A percentile compares a stretch with the other conserved stretches of the same genome.
phyloP scores from a whole-genome alignment of 768 basidiomycete genomes.

The Boletus sp. region DNA sequence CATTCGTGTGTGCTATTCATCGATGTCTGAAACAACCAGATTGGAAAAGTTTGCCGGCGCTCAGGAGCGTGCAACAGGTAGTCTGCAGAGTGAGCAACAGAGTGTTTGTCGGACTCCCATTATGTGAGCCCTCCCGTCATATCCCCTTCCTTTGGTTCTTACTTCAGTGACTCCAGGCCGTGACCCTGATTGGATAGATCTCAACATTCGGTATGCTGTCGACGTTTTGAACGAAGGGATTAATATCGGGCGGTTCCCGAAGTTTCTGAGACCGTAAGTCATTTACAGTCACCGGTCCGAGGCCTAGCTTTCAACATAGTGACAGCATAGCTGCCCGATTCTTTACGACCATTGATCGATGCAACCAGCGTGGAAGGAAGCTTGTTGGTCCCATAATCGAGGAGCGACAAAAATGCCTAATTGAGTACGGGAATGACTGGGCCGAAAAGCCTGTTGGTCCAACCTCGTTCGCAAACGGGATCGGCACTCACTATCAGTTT shows the following conservation, averaged over 20 bases:
- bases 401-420: slow-evolving; percentile 22
- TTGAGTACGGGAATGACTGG: slow-evolving; percentile 26
- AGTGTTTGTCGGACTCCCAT: slow-evolving; percentile 46
- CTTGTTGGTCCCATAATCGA: slow-evolving; percentile 30
- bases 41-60: slow-evolving; percentile 36
- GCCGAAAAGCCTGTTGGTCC: slow-evolving; percentile 28
- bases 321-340: slow-evolving; percentile 6
- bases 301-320: not conserved
- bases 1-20: not conserved
- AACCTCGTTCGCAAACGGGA: not conserved
- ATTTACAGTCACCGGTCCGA: not conserved
- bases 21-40: slow-evolving; percentile 22
- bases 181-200: slow-evolving; percentile 32
- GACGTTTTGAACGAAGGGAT: slow-evolving; percentile 20
- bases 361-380: slow-evolving; percentile 3
- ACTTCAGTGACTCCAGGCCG: slow-evolving; percentile 33
- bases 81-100: slow-evolving; percentile 41
- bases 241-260: slow-evolving; percentile 31
- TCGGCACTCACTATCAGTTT: not conserved
- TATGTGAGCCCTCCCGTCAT: slow-evolving; percentile 31
- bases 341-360: slow-evolving; percentile 1
- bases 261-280: not conserved
- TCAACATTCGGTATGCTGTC: slow-evolving; percentile 31
- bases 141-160: not conserved
- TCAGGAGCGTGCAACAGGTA: slow-evolving; percentile 5